These are phyloP conservation scores for Leccinum aurantiacum DNA, from an alignment of 768 basidiomycete species.

Conservation along the genomic window DNA sequence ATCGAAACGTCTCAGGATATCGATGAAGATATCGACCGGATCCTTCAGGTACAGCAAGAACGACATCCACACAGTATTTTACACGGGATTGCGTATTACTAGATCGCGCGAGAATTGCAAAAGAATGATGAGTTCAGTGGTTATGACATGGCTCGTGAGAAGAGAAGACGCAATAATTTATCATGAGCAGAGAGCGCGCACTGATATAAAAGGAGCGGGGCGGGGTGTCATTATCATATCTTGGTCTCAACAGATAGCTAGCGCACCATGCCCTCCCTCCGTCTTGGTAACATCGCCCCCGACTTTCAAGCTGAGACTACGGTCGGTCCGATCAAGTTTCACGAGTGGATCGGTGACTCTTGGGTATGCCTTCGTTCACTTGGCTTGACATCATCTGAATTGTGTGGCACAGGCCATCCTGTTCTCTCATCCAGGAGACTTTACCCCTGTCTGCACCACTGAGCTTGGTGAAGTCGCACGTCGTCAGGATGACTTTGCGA, in stretches of 20 bases:
- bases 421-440: slow-evolving; percentile 94
- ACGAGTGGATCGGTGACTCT: slow-evolving; percentile 85
- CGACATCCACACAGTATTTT: slow-evolving; percentile 90
- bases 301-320: slow-evolving; percentile 93
- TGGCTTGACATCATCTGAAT: background rate
- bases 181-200: slow-evolving; percentile 16
- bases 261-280: slow-evolving; percentile 49
- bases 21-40: slow-evolving; percentile 87
- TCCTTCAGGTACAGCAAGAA: slow-evolving; percentile 82
- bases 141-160: slow-evolving; percentile 51
- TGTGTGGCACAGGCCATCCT: slow-evolving; percentile 62
- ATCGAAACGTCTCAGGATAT: slow-evolving; percentile 85
- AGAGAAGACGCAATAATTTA: slow-evolving; percentile 55
- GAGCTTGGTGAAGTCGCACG: slow-evolving; percentile 96
- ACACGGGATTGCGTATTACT: slow-evolving; percentile 92
- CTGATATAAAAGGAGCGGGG: slow-evolving; percentile 7
- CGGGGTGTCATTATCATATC: slow-evolving; percentile 6
- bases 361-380: slow-evolving; percentile 60
- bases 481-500: slow-evolving; percentile 77
- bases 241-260: slow-evolving; percentile 2
- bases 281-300: slow-evolving; percentile 86
- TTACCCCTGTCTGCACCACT: slow-evolving; percentile 94
- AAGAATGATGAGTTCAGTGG: background rate
- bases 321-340: slow-evolving; percentile 83
- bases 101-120: slow-evolving; percentile 29